These are phyloP conservation scores for Periconia sp. DNA, from an alignment of 2,329 filamentous ascomycete species.

Conservation along the genomic window DNA sequence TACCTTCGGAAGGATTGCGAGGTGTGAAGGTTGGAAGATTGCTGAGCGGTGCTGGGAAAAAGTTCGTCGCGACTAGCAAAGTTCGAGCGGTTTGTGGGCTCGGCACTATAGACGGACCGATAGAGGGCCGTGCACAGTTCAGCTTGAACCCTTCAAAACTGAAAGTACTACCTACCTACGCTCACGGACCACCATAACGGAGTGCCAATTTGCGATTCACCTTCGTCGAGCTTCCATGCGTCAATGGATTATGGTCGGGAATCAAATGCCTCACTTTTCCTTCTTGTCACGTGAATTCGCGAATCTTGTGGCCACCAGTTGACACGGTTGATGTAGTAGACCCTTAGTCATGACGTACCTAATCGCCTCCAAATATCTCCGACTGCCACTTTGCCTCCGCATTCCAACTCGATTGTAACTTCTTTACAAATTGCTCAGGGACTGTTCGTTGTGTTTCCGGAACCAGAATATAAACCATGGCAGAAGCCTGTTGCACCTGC, in stretches of 20 bases:
- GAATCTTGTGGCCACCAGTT: constrained; percentile 10
- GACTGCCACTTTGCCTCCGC: constrained; percentile 9
- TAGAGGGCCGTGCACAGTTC: constrained; percentile 17
- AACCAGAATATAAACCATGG: constrained; percentile 17
- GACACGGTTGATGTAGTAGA: not conserved
- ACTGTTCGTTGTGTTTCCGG: constrained; percentile 1
- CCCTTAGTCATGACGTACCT: constrained; percentile 37
- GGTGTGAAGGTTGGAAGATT: constrained; percentile 23
- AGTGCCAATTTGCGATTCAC: too few relatives aligned
- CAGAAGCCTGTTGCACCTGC: constrained; percentile 69
- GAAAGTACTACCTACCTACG: not conserved
- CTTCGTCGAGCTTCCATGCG: too few relatives aligned
- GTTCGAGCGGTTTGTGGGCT: constrained; percentile 16
- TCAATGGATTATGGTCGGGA: too few relatives aligned
- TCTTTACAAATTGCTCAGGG: not conserved
- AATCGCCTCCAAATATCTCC: constrained; percentile 15
- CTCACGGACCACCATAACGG: too few relatives aligned
- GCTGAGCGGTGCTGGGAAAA: constrained; percentile 19
- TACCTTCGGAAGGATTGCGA: constrained; percentile 38
- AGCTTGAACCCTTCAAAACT: not conserved
- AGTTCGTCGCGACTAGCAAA: constrained; percentile 21
- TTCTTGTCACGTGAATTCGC: constrained; percentile 21
- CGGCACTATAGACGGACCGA: constrained; percentile 16
- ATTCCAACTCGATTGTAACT: not conserved
- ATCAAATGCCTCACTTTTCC: not conserved